Evolutionary conservation across 148 eudicot genomes (phyloP).

Genomic region (Persicaria maculosa): DNA sequence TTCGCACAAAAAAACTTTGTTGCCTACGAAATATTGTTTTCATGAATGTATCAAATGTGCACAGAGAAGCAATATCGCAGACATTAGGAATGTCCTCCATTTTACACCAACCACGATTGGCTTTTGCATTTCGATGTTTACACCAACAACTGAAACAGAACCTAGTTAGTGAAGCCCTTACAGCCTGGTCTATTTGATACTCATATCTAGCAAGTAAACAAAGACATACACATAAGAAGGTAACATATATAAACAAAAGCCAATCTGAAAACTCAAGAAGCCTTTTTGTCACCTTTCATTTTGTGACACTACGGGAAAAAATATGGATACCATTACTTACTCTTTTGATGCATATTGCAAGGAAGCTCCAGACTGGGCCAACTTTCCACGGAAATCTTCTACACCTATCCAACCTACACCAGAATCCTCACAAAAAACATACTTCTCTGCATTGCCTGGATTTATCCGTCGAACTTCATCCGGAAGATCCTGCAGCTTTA

Average conservation of each 20-base stretch:
- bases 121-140: background rate
- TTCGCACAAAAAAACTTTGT: no score
- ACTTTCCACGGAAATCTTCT: slow-evolving; percentile 58
- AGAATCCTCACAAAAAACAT: slow-evolving; percentile 42
- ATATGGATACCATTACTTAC: slow-evolving; percentile 50
- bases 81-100: no score
- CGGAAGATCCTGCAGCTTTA: slow-evolving; percentile 46
- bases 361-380: slow-evolving; percentile 72
- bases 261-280: background rate
- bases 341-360: slow-evolving; percentile 47
- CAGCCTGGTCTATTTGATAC: background rate
- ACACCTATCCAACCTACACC: slow-evolving; percentile 37
- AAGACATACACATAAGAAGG: background rate
- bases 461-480: slow-evolving; percentile 43
- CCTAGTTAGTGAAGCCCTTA: background rate
- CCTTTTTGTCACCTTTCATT: background rate
- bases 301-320: slow-evolving; percentile 1
- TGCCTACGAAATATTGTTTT: no score
- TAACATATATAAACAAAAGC: background rate
- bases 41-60: no score
- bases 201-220: background rate
- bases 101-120: background rate
- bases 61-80: no score
- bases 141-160: background rate
- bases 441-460: slow-evolving; percentile 47